Conservation (phyloP, 2,329 filamentous ascomycete genomes). For the Hypoxylon sp. region DNA sequence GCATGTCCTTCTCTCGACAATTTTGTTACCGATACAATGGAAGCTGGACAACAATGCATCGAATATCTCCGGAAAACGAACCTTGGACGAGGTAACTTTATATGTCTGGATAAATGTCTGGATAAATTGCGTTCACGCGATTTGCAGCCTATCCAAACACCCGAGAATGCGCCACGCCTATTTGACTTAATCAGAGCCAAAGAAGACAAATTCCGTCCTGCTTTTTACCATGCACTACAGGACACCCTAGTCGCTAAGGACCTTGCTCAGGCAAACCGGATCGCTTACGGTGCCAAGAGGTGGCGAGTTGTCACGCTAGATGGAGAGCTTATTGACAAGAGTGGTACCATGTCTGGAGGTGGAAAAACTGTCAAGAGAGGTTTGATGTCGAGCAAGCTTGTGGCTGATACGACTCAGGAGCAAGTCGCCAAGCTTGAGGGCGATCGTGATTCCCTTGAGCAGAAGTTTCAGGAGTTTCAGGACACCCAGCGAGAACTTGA, state of each 20-base stretch:
- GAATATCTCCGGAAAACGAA: constrained; percentile 98
- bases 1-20: constrained; percentile 94
- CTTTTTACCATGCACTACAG: constrained; percentile 95
- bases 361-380: constrained; percentile 91
- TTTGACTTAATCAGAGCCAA: constrained; percentile 95
- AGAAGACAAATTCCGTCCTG: constrained; percentile 86
- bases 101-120: constrained; percentile 92
- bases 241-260: constrained; percentile 95
- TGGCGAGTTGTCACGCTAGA: constrained; percentile 98
- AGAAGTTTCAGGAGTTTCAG: constrained; percentile 86
- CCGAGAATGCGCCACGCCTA: constrained; percentile 90
- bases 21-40: constrained; percentile 96
- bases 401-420: constrained; percentile 88
- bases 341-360: constrained; percentile 98
- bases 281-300: constrained; percentile 92
- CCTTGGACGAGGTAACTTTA: constrained; percentile 95
- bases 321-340: constrained; percentile 96
- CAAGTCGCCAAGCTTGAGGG: constrained; percentile 89
- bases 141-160: constrained; percentile 84
- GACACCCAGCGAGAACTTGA: constrained; percentile 87
- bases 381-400: constrained; percentile 95
- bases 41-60: constrained; percentile 97
- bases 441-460: constrained; percentile 87
- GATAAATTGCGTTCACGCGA: constrained; percentile 87
- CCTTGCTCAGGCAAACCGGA: constrained; percentile 95